phyloP scores from a whole-genome alignment of 805 yeast species.

The Yamadazyma sp. region DNA sequence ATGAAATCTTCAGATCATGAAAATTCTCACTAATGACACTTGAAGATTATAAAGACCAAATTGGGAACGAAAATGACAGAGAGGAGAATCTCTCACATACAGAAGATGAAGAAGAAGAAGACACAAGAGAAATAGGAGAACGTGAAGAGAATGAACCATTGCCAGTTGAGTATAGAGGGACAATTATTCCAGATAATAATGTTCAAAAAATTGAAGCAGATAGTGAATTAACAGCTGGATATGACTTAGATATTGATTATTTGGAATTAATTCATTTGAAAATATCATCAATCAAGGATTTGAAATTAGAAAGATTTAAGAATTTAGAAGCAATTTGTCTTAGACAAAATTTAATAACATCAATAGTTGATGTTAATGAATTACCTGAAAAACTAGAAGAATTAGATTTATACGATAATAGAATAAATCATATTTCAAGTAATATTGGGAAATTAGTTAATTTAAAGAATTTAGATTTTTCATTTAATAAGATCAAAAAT shows the following conservation, averaged over 20 bases:
- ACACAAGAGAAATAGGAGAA: background rate
- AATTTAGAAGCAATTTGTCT: constrained; percentile 62
- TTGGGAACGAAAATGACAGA: constrained; percentile 13
- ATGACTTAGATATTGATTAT: constrained; percentile 54
- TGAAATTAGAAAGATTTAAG: constrained; percentile 55
- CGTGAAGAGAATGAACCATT: constrained; percentile 31
- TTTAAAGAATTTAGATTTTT: constrained; percentile 67
- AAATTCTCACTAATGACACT: background rate
- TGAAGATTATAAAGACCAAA: constrained; percentile 1
- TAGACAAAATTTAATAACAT: constrained; percentile 78
- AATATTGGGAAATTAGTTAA: constrained; percentile 58
- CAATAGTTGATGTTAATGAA: constrained; percentile 54
- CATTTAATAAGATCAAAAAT: constrained; percentile 85
- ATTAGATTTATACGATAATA: constrained; percentile 86
- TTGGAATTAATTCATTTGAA: constrained; percentile 71
- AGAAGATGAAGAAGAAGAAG: constrained; percentile 25
- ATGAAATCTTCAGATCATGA: too few relatives aligned
- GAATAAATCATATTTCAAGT: constrained; percentile 81
- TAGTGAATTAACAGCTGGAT: constrained; percentile 55
- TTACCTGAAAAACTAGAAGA: constrained; percentile 60
- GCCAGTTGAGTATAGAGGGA: constrained; percentile 43
- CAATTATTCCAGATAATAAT: constrained; percentile 41
- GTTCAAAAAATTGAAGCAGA: constrained; percentile 66
- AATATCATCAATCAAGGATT: constrained; percentile 58
- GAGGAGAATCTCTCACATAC: constrained; percentile 13